phyloP scores from a whole-genome alignment of 176 grass and related monocot genomes.

The Otatea glauca region DNA sequence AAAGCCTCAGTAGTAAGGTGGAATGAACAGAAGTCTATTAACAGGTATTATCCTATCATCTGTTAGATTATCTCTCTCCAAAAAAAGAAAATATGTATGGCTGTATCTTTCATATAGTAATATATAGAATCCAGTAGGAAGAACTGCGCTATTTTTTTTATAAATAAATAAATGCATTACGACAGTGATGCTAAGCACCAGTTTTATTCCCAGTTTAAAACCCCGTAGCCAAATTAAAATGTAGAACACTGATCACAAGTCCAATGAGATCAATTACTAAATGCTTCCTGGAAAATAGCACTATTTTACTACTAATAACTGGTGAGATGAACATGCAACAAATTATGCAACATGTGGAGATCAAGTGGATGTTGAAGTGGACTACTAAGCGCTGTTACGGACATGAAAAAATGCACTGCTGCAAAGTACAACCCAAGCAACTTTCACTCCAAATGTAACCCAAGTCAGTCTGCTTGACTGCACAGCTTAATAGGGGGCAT shows the following conservation, averaged over 20 bases:
- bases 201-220: neutral
- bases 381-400: neutral
- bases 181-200: neutral
- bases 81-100: neutral
- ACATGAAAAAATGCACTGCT: neutral
- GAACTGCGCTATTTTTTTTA: neutral
- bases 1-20: neutral
- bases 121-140: neutral
- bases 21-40: neutral
- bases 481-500: neutral
- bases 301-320: neutral
- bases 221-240: neutral
- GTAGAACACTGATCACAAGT: neutral
- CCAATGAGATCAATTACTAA: neutral
- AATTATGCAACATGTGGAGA: neutral
- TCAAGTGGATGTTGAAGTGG: neutral
- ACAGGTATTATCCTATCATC: neutral
- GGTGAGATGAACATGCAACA: neutral
- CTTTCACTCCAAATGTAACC: conserved; percentile 17
- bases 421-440: neutral
- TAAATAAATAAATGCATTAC: neutral
- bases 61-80: neutral
- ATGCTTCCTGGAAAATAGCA: neutral
- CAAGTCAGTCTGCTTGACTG: neutral
- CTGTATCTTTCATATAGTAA: neutral